Evolutionary conservation across 306 rosid species (phyloP), one percentile per base, ranked within the genome.

Genomic region (Corylus americana): DNA sequence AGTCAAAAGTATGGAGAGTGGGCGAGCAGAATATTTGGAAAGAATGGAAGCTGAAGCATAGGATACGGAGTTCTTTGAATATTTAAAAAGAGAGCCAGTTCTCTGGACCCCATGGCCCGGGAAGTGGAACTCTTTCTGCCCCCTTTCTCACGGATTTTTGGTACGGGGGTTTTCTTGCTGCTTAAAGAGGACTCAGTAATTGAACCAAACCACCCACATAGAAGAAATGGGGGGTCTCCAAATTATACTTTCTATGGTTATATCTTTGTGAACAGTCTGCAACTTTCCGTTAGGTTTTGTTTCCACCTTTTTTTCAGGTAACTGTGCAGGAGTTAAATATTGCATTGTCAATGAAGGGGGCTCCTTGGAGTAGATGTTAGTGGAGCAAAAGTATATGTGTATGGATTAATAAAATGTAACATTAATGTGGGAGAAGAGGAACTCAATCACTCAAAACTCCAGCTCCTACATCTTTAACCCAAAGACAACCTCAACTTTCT

Each of bases 141-240:
- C 31, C 13, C 62, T 69, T 76, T 88, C 68, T 31, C 18, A 48
- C 48, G 1, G 7, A 61, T 55, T 81, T 86, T 61, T 71, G 83
- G 76, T 27, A 70, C 77, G 81, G 70, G 67, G 72, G 83, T 83
- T 81, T 77, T 76, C 37, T 14, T 78, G 86, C 79, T 77, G 78
- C 81, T 44, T 72, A 71, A 83, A 85, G 74, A 13, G 74, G 14
- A 70, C 75, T 29, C 78, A 78, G 29, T 49, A 77, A 50, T 69
- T 58, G 83, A 82, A 73, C 84, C 78, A 81, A 80, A 78, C 82
- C 82, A 76, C 74, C 82, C 78, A 44, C 55, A 48, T 61, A 58
- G 76, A 77, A 73, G 72, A 29, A 42, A 17, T 1, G 35, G 35
- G 74, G 80, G 84, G 47, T 9, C 29, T 79, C 63, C 49, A 55